A percentile compares a stretch with the other conserved stretches of the same genome.
These are phyloP conservation scores for Trichophyton simii DNA, from an alignment of 2,329 filamentous ascomycete species.

Conservation along the genomic window DNA sequence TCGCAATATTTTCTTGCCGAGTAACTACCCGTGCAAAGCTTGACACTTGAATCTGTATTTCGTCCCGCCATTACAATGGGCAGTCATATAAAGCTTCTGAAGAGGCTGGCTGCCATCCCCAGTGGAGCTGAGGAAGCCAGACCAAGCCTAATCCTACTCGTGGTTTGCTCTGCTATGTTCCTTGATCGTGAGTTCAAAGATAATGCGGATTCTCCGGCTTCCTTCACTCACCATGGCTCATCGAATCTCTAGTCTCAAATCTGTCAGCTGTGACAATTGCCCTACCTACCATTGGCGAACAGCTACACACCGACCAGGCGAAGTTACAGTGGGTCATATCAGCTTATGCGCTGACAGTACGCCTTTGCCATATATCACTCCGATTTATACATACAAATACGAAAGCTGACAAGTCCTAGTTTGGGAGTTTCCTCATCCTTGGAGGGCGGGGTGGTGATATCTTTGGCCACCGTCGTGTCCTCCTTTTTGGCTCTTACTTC, in stretches of 20 bases:
- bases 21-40: too few relatives aligned
- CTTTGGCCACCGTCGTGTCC: background rate
- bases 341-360: background rate
- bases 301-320: background rate
- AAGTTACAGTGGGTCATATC: background rate
- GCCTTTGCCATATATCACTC: background rate
- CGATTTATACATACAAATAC: background rate
- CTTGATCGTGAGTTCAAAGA: background rate
- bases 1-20: too few relatives aligned
- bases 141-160: background rate
- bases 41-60: too few relatives aligned
- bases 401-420: background rate
- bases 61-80: background rate
- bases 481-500: background rate
- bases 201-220: background rate
- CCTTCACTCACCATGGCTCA: background rate
- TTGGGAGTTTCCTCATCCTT: background rate
- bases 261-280: background rate
- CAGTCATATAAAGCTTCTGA: background rate
- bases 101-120: background rate
- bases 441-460: background rate
- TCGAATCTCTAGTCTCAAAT: background rate
- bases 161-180: background rate
- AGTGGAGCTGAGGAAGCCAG: background rate
- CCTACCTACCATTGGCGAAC: background rate